Conservation (phyloP, 192 early-diverging fungal genomes). For the Coemansia sp. region DNA sequence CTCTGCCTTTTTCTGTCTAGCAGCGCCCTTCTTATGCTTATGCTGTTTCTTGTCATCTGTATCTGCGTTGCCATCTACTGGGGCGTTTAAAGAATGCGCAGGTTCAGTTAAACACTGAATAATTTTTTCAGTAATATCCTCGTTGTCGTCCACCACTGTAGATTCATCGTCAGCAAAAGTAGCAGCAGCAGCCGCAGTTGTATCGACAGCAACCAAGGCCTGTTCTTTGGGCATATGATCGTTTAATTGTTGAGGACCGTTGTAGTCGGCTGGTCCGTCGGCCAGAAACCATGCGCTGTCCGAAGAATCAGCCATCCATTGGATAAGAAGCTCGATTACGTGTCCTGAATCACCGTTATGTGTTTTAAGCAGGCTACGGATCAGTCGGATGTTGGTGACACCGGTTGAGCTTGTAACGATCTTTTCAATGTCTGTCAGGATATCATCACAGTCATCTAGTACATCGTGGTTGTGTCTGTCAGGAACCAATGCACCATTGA, state of each 20-base stretch:
- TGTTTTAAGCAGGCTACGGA: slow-evolving; percentile 56
- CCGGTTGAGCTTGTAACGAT: slow-evolving; percentile 62
- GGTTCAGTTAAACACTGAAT: neutral
- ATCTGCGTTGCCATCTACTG: neutral
- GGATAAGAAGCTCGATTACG: slow-evolving; percentile 60
- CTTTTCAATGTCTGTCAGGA: slow-evolving; percentile 54
- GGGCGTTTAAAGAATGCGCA: neutral
- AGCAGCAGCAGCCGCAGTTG: neutral
- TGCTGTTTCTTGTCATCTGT: neutral
- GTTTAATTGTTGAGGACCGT: slow-evolving; percentile 13
- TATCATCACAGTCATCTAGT: slow-evolving; percentile 11
- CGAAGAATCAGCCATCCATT: slow-evolving; percentile 41
- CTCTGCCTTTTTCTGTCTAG: slow-evolving; percentile 16
- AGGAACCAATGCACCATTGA: slow-evolving; percentile 9
- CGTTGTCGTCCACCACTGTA: neutral
- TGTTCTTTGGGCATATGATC: neutral
- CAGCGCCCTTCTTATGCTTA: slow-evolving; percentile 8
- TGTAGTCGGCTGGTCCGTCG: slow-evolving; percentile 31
- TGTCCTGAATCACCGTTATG: slow-evolving; percentile 49
- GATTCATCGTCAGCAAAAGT: neutral
- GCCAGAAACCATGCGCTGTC: slow-evolving; percentile 23
- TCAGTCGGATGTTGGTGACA: slow-evolving; percentile 44
- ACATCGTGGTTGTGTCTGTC: slow-evolving; percentile 16
- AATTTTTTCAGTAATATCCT: neutral
- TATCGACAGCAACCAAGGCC: neutral